Percentiles rank a stretch among this genome's conserved stretches.
Evolutionary conservation across 768 basidiomycete species (phyloP).

Genomic region (Collybiopsis luxurians): DNA sequence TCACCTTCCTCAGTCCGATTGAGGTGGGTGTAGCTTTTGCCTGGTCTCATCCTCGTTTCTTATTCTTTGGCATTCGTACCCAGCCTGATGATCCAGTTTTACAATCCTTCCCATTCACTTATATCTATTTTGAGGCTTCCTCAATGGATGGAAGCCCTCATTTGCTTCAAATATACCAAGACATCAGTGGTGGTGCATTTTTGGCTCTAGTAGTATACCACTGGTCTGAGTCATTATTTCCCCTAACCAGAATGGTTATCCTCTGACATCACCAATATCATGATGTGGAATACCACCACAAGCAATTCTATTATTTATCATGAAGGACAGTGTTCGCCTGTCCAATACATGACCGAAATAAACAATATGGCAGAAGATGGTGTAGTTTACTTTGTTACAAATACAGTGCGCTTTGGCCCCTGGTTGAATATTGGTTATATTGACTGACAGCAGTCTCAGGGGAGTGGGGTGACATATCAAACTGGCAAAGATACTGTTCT

Average conservation of each 20-base stretch:
- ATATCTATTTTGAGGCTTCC: too few relatives aligned
- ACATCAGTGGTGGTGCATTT: slow-evolving; percentile 23
- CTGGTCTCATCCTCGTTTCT: slow-evolving; percentile 20
- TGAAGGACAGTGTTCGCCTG: slow-evolving; percentile 1
- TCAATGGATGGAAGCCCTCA: too few relatives aligned
- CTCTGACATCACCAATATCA: not conserved
- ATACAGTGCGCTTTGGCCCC: slow-evolving; percentile 10
- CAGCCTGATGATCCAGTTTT: slow-evolving; percentile 27
- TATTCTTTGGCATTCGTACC: slow-evolving; percentile 18
- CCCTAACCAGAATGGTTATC: slow-evolving; percentile 15
- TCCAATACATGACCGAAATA: slow-evolving; percentile 8
- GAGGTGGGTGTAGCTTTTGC: slow-evolving; percentile 23
- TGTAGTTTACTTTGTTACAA: slow-evolving; percentile 10
- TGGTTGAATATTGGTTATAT: too few relatives aligned
- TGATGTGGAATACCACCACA: slow-evolving; percentile 11
- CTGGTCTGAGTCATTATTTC: not conserved
- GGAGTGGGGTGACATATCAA: slow-evolving; percentile 40
- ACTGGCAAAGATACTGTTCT: slow-evolving; percentile 38
- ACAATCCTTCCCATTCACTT: too few relatives aligned
- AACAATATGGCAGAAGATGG: slow-evolving; percentile 13
- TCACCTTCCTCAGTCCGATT: slow-evolving; percentile 45
- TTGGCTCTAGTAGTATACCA: not conserved
- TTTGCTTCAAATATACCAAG: too few relatives aligned
- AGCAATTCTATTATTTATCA: slow-evolving; percentile 9
- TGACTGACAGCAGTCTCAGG: too few relatives aligned